Evolutionary conservation across 129 eudicot species (phyloP).

Genomic region (Sambucus nigra): DNA sequence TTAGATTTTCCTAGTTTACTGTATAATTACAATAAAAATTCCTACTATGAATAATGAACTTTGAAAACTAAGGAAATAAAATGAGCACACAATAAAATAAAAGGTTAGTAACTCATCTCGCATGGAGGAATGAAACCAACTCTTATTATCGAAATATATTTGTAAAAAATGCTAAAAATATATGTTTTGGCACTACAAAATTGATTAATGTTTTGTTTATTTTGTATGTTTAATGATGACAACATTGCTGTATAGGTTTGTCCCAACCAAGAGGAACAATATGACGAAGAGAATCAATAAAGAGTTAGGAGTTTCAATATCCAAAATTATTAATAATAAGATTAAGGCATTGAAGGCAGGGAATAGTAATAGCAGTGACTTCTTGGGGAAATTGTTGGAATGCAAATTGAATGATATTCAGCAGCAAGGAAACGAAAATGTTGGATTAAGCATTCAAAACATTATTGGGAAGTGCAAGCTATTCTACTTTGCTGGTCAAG

Average conservation of each 20-base stretch:
- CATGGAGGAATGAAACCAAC: no score
- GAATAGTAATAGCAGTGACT: slow-evolving; percentile 20
- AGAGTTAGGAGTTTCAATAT: slow-evolving; percentile 12
- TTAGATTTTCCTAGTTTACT: no score
- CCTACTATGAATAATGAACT: no score
- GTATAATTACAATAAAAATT: no score
- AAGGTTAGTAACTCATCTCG: no score
- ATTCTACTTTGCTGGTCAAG: slow-evolving; percentile 34
- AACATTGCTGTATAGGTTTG: no score
- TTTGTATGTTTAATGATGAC: no score
- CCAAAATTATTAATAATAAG: slow-evolving; percentile 19
- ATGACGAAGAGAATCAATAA: slow-evolving; percentile 21
- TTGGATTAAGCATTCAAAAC: slow-evolving; percentile 21
- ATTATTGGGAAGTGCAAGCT: slow-evolving; percentile 34
- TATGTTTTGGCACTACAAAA: not conserved
- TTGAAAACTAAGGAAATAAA: no score
- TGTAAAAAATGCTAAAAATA: not conserved
- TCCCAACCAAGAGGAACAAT: slow-evolving; percentile 22
- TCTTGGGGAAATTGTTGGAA: slow-evolving; percentile 26
- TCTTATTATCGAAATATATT: no score
- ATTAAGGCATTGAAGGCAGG: slow-evolving; percentile 22
- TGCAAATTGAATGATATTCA: slow-evolving; percentile 25
- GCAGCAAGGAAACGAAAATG: slow-evolving; percentile 11
- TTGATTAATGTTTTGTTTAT: not conserved
- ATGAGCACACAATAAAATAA: no score